These are phyloP conservation scores for Phyllosticta citrichinensis DNA, from an alignment of 2,329 filamentous ascomycete species.

Conservation along the genomic window DNA sequence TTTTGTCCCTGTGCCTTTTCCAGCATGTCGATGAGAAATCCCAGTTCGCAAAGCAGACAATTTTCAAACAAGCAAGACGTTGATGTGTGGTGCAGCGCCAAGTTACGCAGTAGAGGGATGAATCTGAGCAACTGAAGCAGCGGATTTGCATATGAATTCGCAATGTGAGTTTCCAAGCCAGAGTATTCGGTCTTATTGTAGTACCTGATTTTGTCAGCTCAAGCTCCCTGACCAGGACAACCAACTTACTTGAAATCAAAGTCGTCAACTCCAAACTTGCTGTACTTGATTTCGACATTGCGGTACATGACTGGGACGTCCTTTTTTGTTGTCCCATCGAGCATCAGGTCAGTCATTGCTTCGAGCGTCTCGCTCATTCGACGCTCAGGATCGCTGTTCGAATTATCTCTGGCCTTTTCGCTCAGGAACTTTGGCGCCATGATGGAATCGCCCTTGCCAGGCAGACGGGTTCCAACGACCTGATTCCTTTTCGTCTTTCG, in stretches of 20 bases:
- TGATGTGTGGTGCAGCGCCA: slow-evolving; percentile 80
- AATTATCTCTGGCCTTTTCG: slow-evolving; percentile 61
- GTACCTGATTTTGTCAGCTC: slow-evolving; percentile 45
- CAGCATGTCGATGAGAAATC: slow-evolving; percentile 95
- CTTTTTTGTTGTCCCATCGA: slow-evolving; percentile 62
- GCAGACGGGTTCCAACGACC: slow-evolving; percentile 61
- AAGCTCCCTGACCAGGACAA: neutral
- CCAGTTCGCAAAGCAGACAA: slow-evolving; percentile 87
- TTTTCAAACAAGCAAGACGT: slow-evolving; percentile 71
- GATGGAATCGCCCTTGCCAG: slow-evolving; percentile 51
- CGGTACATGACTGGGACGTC: slow-evolving; percentile 85
- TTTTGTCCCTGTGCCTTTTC: slow-evolving; percentile 90
- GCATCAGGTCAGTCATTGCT: slow-evolving; percentile 55
- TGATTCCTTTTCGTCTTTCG: slow-evolving; percentile 70
- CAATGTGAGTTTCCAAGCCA: slow-evolving; percentile 89
- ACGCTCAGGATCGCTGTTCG: slow-evolving; percentile 19
- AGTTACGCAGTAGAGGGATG: slow-evolving; percentile 76
- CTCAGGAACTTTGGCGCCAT: slow-evolving; percentile 86
- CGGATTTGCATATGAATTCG: slow-evolving; percentile 92
- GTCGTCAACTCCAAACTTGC: slow-evolving; percentile 97
- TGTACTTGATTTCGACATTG: slow-evolving; percentile 96
- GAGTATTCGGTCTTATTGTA: slow-evolving; percentile 92
- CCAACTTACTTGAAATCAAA: slow-evolving; percentile 79
- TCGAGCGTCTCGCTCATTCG: slow-evolving; percentile 49
- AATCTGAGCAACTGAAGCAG: slow-evolving; percentile 87